Evolutionary conservation across 1,139 yeast species (phyloP), one percentile per base, ranked within the genome.

Genomic region (Pichia sp.): DNA sequence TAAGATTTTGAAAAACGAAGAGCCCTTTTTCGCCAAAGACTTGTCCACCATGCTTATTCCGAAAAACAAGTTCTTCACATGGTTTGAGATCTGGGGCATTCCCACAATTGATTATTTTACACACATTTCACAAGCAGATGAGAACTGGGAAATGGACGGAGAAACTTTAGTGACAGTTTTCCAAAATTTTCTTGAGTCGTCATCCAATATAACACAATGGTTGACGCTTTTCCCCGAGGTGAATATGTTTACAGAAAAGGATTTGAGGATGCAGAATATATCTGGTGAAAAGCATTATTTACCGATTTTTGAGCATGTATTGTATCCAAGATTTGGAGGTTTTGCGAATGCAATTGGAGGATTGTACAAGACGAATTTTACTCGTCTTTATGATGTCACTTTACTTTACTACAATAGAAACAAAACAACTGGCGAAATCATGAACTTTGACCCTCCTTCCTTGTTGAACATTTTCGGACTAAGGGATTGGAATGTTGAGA

Each of bases 191-290:
- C 42, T 65, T 3, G 60, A 58, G 4, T 46, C 45, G 3, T 45
- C 57, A 2, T 50, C 57, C 1, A 58, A 54, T 2, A 77, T 77
- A 10, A 50, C 54, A 5, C 61, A 65, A 60, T 84, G 88, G 88
- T 62, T 84, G 5, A 77, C 80, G 1, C 59, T 84, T 9, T 86
- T 86, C 58, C 93, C 95, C 0, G 95, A 87, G 67, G 92, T 85
- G 2, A 87, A 86, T 64, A 80, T 85, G 3, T 78, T 80, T 69
- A 79, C 83, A 0, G 69, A 74, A 5, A 76, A 75, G 40, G 75
- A 78, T 34, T 66, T 74, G 0, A 66, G 70, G 7, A 62, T 83
- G 14, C 89, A 85, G 59, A 71, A 74, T 46, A 74, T 75, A 47
- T 75, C 83, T 56, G 72, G 80, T 36, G 75, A 76, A 47, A 77